Evolutionary conservation across 1,284 basidiomycete genomes (phyloP).

Genomic region (Meripilus lineatus): DNA sequence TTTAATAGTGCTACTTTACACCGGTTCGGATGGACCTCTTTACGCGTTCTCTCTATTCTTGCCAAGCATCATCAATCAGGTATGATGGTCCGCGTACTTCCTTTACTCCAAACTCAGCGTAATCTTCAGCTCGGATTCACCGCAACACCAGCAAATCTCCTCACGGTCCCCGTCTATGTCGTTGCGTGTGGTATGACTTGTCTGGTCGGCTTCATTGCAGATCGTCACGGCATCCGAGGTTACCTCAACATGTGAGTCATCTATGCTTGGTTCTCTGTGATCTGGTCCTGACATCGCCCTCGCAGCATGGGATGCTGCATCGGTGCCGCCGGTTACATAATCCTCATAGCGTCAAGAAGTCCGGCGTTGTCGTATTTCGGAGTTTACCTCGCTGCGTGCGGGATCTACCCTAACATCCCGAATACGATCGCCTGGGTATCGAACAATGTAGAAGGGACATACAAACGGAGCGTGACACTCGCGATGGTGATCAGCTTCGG

Average conservation of each 20-base stretch:
- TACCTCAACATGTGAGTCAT: slow-evolving; percentile 55
- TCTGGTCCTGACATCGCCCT: slow-evolving; percentile 6
- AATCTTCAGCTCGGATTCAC: slow-evolving; percentile 44
- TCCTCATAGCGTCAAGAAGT: slow-evolving; percentile 56
- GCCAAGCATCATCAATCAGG: slow-evolving; percentile 66
- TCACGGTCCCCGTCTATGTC: slow-evolving; percentile 66
- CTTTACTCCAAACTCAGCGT: slow-evolving; percentile 17
- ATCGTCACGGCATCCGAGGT: slow-evolving; percentile 54
- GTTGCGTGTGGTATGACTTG: slow-evolving; percentile 65
- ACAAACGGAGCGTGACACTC: slow-evolving; percentile 40
- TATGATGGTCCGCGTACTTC: slow-evolving; percentile 22
- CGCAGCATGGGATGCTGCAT: slow-evolving; percentile 30
- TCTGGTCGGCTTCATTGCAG: slow-evolving; percentile 55
- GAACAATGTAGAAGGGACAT: slow-evolving; percentile 63
- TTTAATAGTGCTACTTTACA: slow-evolving; percentile 48
- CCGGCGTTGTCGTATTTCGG: slow-evolving; percentile 66
- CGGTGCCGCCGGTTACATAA: slow-evolving; percentile 57
- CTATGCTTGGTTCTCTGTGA: slow-evolving; percentile 1
- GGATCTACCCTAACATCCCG: slow-evolving; percentile 68
- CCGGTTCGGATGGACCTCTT: slow-evolving; percentile 55
- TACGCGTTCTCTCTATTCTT: slow-evolving; percentile 74
- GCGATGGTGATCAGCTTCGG: slow-evolving; percentile 39
- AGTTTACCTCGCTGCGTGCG: slow-evolving; percentile 66
- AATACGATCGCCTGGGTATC: slow-evolving; percentile 71
- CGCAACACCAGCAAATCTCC: slow-evolving; percentile 69